Percentiles rank a stretch among this genome's conserved stretches.
Evolutionary conservation across 179 eudicot genomes (phyloP).

Genomic region (Vitellaria paradoxa): DNA sequence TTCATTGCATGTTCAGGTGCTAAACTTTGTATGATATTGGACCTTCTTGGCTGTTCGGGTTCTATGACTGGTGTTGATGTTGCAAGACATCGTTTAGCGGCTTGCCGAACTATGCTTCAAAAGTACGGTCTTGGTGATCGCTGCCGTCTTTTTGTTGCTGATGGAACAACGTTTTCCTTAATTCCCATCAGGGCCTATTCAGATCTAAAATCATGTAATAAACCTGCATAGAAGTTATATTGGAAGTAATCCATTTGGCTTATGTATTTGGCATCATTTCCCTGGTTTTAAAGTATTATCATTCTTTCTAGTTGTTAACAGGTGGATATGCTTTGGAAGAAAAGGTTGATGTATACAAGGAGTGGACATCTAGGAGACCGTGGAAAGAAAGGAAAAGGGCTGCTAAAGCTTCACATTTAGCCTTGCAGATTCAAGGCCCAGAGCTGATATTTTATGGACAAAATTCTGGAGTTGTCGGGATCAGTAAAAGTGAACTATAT

Average conservation of each 20-base stretch:
- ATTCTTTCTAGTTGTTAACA: conserved; percentile 32
- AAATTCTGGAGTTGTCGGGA: conserved; percentile 87
- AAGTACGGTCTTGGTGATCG: conserved; percentile 75
- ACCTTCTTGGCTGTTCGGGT: conserved; percentile 83
- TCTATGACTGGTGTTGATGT: conserved; percentile 94
- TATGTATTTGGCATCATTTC: conserved; percentile 1
- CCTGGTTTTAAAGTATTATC: conserved; percentile 16
- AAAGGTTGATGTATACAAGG: conserved; percentile 39
- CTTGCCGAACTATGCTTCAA: conserved; percentile 87
- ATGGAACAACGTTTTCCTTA: conserved; percentile 75
- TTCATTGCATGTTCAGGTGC: conserved; percentile 61
- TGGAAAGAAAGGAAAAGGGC: conserved; percentile 85
- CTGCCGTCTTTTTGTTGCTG: conserved; percentile 96
- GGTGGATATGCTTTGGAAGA: conserved; percentile 41
- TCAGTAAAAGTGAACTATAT: conserved; percentile 51
- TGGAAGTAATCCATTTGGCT: conserved; percentile 13
- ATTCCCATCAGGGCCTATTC: conserved; percentile 39
- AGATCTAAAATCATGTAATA: conserved; percentile 39
- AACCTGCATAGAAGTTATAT: conserved; percentile 1
- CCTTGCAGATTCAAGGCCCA: conserved; percentile 39
- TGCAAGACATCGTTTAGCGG: conserved; percentile 92
- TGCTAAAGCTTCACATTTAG: conserved; percentile 46
- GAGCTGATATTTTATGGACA: conserved; percentile 84
- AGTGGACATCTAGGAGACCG: conserved; percentile 84
- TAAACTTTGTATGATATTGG: conserved; percentile 90